Evolutionary conservation across 2,329 filamentous ascomycete species (phyloP).

Genomic region (Talaromyces verruculosus): DNA sequence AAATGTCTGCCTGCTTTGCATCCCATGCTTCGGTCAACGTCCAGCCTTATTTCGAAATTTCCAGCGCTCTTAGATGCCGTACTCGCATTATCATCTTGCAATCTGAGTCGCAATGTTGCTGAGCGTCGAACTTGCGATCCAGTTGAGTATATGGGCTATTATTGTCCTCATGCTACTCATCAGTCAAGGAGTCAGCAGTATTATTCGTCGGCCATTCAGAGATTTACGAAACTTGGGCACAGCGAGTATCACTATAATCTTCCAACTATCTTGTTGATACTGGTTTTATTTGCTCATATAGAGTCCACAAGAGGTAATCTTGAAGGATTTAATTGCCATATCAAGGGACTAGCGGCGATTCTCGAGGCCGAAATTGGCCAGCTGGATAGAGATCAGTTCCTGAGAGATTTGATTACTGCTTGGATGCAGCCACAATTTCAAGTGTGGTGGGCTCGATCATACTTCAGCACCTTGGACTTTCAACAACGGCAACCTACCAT

Average conservation of each 20-base stretch:
- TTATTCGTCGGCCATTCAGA: background rate
- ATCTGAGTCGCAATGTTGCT: background rate
- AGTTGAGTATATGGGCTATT: background rate
- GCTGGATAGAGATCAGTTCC: background rate
- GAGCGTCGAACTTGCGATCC: background rate
- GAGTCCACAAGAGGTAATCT: background rate
- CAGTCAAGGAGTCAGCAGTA: background rate
- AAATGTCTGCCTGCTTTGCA: background rate
- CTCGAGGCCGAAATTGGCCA: background rate
- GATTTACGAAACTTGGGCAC: background rate
- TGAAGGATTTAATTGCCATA: background rate
- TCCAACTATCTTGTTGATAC: background rate
- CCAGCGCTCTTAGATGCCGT: background rate
- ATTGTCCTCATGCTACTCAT: background rate
- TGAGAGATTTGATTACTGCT: constrained; percentile 24
- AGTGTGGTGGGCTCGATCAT: constrained; percentile 31
- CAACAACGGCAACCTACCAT: constrained; percentile 22
- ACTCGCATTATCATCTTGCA: background rate
- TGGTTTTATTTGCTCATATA: background rate
- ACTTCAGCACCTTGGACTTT: constrained; percentile 28
- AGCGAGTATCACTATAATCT: background rate
- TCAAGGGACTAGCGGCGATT: background rate
- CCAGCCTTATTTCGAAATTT: background rate
- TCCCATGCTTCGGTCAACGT: background rate
- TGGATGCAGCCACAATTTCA: constrained; percentile 29